Conservation (phyloP, 441 rosid species). For the Isatis lusitanica region DNA sequence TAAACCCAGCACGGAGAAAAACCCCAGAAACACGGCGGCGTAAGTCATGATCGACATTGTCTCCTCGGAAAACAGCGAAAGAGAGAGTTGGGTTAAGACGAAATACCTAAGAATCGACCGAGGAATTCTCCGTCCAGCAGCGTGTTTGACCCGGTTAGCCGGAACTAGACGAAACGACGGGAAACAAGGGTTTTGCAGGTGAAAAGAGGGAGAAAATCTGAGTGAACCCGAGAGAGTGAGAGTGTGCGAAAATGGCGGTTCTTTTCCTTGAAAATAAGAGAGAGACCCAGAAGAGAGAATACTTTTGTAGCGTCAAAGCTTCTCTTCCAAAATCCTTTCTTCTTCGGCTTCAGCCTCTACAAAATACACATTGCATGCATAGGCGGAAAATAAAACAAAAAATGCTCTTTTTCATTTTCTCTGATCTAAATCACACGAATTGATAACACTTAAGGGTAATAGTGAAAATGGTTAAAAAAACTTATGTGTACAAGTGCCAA, state of each 20-base stretch:
- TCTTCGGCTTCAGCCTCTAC: conserved; percentile 6
- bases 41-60: conserved; percentile 8
- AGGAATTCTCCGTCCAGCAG: neutral
- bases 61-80: neutral
- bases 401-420: neutral
- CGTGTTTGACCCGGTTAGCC: conserved; percentile 1
- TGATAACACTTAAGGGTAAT: neutral
- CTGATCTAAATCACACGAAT: no score
- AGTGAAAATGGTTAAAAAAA: neutral
- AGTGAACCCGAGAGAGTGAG: conserved; percentile 5
- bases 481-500: no score
- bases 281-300: neutral
- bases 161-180: conserved; percentile 1
- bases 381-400: neutral
- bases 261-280: neutral
- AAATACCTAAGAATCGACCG: conserved; percentile 27
- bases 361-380: conserved; percentile 28
- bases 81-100: conserved; percentile 4
- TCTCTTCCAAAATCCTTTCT: conserved; percentile 7
- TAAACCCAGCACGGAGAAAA: conserved; percentile 24
- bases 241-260: conserved; percentile 15
- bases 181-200: conserved; percentile 14
- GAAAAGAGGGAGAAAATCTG: conserved; percentile 15
- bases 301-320: neutral
- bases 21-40: conserved; percentile 9